These are phyloP conservation scores for Leccinum colubrinum DNA, from an alignment of 1,284 basidiomycete genomes.

Conservation along the genomic window DNA sequence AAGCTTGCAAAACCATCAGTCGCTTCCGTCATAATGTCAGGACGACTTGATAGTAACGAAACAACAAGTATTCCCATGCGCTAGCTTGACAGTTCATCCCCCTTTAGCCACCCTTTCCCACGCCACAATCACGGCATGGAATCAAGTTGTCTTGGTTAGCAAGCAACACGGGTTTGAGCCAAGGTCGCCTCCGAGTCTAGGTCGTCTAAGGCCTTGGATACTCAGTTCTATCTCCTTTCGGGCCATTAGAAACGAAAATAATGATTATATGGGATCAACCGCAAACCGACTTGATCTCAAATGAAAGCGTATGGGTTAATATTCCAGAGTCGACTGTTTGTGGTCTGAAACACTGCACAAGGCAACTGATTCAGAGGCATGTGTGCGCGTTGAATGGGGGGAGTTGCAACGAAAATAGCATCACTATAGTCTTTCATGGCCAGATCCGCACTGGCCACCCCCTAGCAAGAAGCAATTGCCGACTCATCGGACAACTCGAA, in stretches of 20 bases:
- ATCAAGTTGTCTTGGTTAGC: not conserved
- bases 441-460: not conserved
- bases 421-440: not conserved
- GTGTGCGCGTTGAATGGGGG: not conserved
- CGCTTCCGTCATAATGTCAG: not conserved
- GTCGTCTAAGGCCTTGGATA: too few relatives aligned
- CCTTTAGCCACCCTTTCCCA: not conserved
- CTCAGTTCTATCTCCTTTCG: not conserved
- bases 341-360: not conserved
- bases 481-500: too few relatives aligned
- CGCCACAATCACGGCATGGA: not conserved
- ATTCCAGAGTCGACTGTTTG: not conserved
- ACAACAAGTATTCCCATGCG: too few relatives aligned
- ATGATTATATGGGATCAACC: too few relatives aligned
- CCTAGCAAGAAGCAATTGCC: not conserved
- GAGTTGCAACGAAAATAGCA: too few relatives aligned
- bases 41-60: not conserved
- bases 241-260: not conserved
- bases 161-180: too few relatives aligned
- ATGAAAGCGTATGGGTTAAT: not conserved
- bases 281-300: not conserved
- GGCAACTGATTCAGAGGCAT: not conserved
- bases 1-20: not conserved
- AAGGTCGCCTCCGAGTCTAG: too few relatives aligned
- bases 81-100: too few relatives aligned